Conservation (phyloP, 306 rosid genomes). For the Calophaca sinica region DNA sequence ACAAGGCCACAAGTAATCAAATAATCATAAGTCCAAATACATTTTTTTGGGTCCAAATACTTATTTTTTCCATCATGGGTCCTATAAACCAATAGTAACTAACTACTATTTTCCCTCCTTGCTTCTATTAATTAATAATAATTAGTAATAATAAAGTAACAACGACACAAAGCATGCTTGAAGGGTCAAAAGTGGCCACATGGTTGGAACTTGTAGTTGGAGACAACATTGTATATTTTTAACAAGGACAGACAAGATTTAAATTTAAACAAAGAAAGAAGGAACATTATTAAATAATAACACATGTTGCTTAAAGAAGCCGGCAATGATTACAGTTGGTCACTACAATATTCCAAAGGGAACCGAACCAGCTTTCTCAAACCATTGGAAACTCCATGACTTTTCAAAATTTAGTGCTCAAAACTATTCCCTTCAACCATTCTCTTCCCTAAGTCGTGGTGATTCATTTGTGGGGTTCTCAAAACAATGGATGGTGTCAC, state of each 20-base stretch:
- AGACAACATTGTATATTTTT: no score
- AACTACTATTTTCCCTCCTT: no score
- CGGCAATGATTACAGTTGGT: slow-evolving; percentile 8
- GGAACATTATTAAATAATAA: not conserved
- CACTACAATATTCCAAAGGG: slow-evolving; percentile 18
- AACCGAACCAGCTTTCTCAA: slow-evolving; percentile 33
- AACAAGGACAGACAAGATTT: not conserved
- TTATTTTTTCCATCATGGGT: no score
- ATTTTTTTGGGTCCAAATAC: no score
- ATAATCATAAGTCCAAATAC: no score
- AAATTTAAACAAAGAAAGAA: not conserved
- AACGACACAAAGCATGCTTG: not conserved
- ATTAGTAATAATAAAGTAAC: no score
- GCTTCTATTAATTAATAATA: no score
- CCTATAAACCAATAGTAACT: no score
- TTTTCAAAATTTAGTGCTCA: slow-evolving; percentile 1
- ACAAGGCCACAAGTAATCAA: no score
- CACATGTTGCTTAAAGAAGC: slow-evolving; percentile 42
- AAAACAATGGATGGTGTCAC: slow-evolving; percentile 43
- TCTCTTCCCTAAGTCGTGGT: not conserved
- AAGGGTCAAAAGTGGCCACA: not conserved
- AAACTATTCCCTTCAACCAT: not conserved
- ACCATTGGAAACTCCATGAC: not conserved
- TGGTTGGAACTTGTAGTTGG: not conserved
- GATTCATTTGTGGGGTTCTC: not conserved